phyloP scores from a whole-genome alignment of 257 asterid species.

The Mentha longifolia region DNA sequence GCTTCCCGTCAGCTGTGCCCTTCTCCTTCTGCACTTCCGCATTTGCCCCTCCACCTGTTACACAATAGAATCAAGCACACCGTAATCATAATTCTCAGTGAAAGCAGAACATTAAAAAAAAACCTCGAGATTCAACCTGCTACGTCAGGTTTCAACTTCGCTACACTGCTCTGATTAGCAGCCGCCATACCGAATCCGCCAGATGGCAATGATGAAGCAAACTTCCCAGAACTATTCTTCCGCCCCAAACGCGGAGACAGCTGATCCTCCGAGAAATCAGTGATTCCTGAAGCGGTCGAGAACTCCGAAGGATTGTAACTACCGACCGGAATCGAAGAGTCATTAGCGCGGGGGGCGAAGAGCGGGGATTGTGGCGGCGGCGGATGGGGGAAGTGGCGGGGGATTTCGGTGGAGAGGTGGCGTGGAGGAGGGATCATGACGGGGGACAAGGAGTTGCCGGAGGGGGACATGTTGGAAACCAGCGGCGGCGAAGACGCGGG shows the following conservation, averaged over 20 bases:
- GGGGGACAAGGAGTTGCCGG: conserved; percentile 79
- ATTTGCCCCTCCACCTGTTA: conserved; percentile 56
- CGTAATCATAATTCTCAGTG: conserved; percentile 8
- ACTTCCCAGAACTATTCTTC: conserved; percentile 60
- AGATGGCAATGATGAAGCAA: conserved; percentile 78
- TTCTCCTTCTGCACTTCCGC: conserved; percentile 57
- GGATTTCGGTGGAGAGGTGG: conserved; percentile 55
- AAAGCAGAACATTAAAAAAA: not conserved
- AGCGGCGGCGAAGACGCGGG: conserved; percentile 57
- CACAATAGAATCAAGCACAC: conserved; percentile 33
- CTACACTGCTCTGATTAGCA: conserved; percentile 51
- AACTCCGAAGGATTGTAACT: conserved; percentile 93
- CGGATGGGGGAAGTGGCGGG: conserved; percentile 52
- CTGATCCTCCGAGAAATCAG: conserved; percentile 59
- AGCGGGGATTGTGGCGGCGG: conserved; percentile 54
- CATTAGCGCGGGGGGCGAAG: conserved; percentile 47
- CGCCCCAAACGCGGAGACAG: conserved; percentile 48
- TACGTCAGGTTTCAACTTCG: conserved; percentile 42
- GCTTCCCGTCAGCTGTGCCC: conserved; percentile 47
- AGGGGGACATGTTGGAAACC: conserved; percentile 51
- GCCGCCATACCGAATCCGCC: conserved; percentile 61
- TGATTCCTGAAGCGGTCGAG: conserved; percentile 53
- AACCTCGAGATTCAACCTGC: conserved; percentile 40
- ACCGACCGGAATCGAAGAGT: conserved; percentile 66
- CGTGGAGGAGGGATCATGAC: conserved; percentile 99